Conservation (phyloP, 2,329 filamentous ascomycete species). For the Atkinsonella hypoxylon region DNA sequence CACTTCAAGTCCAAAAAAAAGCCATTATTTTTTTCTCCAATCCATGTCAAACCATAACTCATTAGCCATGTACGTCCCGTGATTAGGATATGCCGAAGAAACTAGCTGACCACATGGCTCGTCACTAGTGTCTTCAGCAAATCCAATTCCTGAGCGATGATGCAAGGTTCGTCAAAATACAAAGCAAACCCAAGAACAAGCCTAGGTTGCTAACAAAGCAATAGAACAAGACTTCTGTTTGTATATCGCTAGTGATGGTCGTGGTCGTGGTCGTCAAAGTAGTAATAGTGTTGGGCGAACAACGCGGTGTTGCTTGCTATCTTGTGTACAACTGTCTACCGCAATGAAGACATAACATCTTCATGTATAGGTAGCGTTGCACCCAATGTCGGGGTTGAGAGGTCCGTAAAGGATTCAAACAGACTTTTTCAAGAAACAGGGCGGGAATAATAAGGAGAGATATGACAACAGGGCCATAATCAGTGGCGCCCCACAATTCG, state of each 20-base stretch:
- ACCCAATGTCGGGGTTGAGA: too few species aligned
- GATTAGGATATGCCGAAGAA: constrained; percentile 20
- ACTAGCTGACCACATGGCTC: constrained; percentile 22
- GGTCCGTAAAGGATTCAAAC: too few species aligned
- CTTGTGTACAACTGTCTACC: not conserved
- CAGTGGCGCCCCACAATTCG: too few species aligned
- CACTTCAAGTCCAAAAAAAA: constrained; percentile 16
- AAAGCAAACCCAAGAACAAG: constrained; percentile 7
- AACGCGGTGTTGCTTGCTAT: not conserved
- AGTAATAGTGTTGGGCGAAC: not conserved
- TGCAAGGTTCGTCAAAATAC: constrained; percentile 18
- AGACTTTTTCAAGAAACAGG: too few species aligned
- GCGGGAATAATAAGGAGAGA: too few species aligned
- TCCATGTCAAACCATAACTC: constrained; percentile 31
- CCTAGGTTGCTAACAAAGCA: not conserved
- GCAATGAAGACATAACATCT: too few species aligned
- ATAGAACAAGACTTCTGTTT: constrained; percentile 6
- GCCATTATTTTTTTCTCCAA: constrained; percentile 22
- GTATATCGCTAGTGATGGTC: constrained; percentile 2
- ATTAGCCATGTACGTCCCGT: constrained; percentile 31
- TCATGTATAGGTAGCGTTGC: too few species aligned
- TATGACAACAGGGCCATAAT: too few species aligned
- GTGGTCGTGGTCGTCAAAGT: constrained; percentile 4
- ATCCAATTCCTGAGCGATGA: constrained; percentile 15
- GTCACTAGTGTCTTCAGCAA: constrained; percentile 4